A percentile compares a stretch with the other conserved stretches of the same genome.
phyloP scores from a whole-genome alignment of 495 filamentous ascomycete genomes.

The Aspergillus kassunensis region DNA sequence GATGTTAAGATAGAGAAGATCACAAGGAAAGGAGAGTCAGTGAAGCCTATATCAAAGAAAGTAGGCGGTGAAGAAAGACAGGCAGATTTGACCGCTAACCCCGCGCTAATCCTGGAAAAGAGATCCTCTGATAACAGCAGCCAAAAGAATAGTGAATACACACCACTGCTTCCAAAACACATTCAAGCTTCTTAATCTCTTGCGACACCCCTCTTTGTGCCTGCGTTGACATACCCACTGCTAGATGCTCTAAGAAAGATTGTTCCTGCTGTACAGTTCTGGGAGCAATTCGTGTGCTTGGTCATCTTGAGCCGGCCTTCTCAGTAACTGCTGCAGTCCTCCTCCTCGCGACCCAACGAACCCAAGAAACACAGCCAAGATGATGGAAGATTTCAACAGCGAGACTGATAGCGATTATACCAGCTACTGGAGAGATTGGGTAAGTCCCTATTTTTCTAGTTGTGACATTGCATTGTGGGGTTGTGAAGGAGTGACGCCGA shows the following conservation, averaged over 20 bases:
- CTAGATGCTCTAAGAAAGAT: conserved; percentile 18
- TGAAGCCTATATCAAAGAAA: background rate
- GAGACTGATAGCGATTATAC: conserved; percentile 99
- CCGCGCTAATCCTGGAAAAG: conserved; percentile 25
- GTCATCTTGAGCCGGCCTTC: conserved; percentile 24
- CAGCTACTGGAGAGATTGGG: conserved; percentile 99
- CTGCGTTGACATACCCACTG: background rate
- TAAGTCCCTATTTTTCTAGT: conserved; percentile 45
- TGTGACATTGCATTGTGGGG: background rate
- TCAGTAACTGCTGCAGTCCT: conserved; percentile 25
- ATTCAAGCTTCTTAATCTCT: background rate
- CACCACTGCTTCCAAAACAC: conserved; percentile 11
- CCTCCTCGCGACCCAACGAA: background rate
- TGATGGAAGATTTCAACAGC: conserved; percentile 94
- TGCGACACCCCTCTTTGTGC: background rate
- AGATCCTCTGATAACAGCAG: conserved; percentile 25
- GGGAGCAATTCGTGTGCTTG: conserved; percentile 25
- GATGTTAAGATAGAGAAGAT: background rate
- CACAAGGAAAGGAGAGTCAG: background rate
- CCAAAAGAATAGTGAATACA: conserved; percentile 19
- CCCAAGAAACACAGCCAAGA: conserved; percentile 13
- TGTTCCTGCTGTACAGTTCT: conserved; percentile 25
- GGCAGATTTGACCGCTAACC: conserved; percentile 22
- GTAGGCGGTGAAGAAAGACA: conserved; percentile 20
- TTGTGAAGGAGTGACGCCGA: conserved; percentile 3